Percentiles rank a stretch among this genome's conserved stretches.
Evolutionary conservation across 306 rosid species (phyloP).

Genomic region (Mucuna pruriens): DNA sequence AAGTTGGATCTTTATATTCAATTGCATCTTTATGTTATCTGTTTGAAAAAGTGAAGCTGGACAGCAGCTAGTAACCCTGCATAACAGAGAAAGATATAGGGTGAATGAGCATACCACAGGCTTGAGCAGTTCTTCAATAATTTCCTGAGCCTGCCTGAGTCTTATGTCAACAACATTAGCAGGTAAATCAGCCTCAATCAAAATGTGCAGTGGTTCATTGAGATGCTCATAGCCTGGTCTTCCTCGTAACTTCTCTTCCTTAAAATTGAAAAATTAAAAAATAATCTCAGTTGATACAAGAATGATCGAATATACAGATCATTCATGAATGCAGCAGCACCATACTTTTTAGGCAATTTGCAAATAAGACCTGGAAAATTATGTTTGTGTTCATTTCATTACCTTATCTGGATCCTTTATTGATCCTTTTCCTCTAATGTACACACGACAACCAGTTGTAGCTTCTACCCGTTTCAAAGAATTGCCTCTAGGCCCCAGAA

Average conservation of each 20-base stretch:
- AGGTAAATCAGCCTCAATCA: constrained; percentile 93
- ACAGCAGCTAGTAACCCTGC: constrained; percentile 10
- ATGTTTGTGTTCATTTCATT: constrained; percentile 15
- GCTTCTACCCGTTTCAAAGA: constrained; percentile 97
- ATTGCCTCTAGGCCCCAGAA: constrained; percentile 95
- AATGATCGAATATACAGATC: constrained; percentile 1
- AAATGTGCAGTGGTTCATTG: constrained; percentile 89
- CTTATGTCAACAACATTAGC: constrained; percentile 81
- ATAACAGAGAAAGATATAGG: constrained; percentile 13
- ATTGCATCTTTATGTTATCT: constrained; percentile 18
- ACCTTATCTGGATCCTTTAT: constrained; percentile 96
- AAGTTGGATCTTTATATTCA: constrained; percentile 2
- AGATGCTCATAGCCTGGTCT: constrained; percentile 97
- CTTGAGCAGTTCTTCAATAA: constrained; percentile 93
- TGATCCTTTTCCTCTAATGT: constrained; percentile 92
- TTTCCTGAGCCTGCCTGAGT: constrained; percentile 96
- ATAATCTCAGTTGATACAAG: constrained; percentile 13
- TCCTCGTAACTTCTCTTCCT: constrained; percentile 98
- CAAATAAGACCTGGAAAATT: constrained; percentile 27
- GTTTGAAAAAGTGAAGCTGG: constrained; percentile 26
- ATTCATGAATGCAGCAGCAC: neutral
- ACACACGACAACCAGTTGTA: constrained; percentile 94
- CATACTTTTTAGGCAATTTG: neutral
- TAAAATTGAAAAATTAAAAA: constrained; percentile 38
- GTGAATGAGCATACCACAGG: constrained; percentile 75